These are phyloP conservation scores for Selaginella tamariscina DNA, from an alignment of 75 land plant genomes.

Conservation along the genomic window DNA sequence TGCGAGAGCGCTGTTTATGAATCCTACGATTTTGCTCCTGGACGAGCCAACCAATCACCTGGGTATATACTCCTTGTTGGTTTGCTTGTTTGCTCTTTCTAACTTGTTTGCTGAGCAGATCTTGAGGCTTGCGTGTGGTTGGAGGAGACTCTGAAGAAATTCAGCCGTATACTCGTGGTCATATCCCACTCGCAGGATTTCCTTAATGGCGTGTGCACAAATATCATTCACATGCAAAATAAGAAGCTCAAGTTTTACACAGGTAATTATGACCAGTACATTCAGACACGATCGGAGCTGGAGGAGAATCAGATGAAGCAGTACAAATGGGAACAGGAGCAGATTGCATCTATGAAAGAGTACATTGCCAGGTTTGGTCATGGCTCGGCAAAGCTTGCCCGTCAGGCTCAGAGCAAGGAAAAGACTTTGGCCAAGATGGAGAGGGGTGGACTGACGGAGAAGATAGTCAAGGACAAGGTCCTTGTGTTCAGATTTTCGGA, in stretches of 20 bases:
- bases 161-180: slow-evolving; percentile 83
- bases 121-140: slow-evolving; percentile 97
- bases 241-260: slow-evolving; percentile 72
- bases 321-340: slow-evolving; percentile 89
- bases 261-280: slow-evolving; percentile 82
- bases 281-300: slow-evolving; percentile 67
- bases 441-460: slow-evolving; percentile 75
- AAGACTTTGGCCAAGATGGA: slow-evolving; percentile 90
- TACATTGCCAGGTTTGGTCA: slow-evolving; percentile 92
- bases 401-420: slow-evolving; percentile 86
- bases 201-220: slow-evolving; percentile 89
- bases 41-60: slow-evolving; percentile 97
- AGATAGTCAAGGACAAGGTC: slow-evolving; percentile 47
- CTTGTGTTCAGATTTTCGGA: slow-evolving; percentile 68
- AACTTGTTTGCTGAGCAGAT: slow-evolving; percentile 33
- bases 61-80: slow-evolving; percentile 33
- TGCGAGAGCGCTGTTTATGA: slow-evolving; percentile 81
- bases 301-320: slow-evolving; percentile 92
- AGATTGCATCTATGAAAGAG: slow-evolving; percentile 71
- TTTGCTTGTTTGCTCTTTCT: background rate
- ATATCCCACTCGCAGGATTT: slow-evolving; percentile 95
- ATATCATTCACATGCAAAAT: slow-evolving; percentile 92
- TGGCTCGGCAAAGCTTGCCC: slow-evolving; percentile 76
- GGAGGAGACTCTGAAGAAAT: slow-evolving; percentile 77
- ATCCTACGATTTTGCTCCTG: slow-evolving; percentile 72